Percentiles rank a stretch among this genome's conserved stretches.
Conservation (phyloP, 2,329 filamentous ascomycete genomes). For the Colletotrichum cereale region DNA sequence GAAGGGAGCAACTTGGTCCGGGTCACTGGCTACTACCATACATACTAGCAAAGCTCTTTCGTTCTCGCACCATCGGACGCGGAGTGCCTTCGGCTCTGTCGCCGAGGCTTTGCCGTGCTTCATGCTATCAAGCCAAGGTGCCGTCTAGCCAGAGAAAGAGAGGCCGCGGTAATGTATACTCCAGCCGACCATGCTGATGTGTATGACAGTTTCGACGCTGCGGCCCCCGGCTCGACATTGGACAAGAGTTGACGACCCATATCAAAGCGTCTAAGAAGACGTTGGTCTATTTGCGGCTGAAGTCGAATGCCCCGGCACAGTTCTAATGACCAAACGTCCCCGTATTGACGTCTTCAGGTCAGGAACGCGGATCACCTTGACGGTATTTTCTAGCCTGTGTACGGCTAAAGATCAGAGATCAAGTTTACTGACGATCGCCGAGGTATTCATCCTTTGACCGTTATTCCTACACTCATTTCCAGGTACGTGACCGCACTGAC, state of each 20-base stretch:
- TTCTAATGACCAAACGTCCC: slow-evolving; percentile 27
- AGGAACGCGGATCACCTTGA: slow-evolving; percentile 18
- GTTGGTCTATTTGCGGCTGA: slow-evolving; percentile 1
- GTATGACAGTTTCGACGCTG: background rate
- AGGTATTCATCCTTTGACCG: background rate
- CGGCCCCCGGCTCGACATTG: background rate
- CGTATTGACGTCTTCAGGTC: slow-evolving; percentile 31
- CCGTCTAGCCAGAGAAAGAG: background rate
- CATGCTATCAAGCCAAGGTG: slow-evolving; percentile 10
- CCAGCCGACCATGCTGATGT: background rate
- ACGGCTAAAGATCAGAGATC: slow-evolving; percentile 32
- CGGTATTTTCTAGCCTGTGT: slow-evolving; percentile 6
- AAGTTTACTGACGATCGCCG: slow-evolving; percentile 12
- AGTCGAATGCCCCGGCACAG: background rate
- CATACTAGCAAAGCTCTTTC: background rate
- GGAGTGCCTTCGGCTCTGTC: slow-evolving; percentile 8
- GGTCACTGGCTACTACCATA: background rate
- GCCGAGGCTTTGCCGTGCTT: slow-evolving; percentile 6
- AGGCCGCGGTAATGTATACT: background rate
- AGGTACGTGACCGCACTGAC: background rate
- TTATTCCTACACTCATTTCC: slow-evolving; percentile 25
- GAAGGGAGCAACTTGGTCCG: slow-evolving; percentile 33
- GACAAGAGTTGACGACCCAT: background rate
- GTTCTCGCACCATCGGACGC: background rate
- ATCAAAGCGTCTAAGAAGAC: background rate